Evolutionary conservation across 2,329 filamentous ascomycete species (phyloP), one percentile per base, ranked within the genome.

Genomic region (Dryadomyces quercivorus): DNA sequence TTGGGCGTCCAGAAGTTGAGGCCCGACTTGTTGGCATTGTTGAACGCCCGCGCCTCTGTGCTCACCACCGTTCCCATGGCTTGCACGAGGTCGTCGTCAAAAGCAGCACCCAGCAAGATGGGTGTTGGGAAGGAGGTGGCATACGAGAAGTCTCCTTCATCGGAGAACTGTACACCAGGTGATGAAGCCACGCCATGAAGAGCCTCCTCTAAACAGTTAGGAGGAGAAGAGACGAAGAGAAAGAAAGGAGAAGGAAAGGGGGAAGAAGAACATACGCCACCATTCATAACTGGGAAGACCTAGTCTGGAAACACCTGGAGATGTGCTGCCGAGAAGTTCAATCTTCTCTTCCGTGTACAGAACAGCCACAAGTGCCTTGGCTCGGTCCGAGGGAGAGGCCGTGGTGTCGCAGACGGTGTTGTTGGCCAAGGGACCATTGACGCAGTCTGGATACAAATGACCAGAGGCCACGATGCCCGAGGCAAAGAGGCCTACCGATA

Each of bases 1-100:
- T 85, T 85, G 0, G 83, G 82, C 0, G 82, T 81, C 76, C 79
- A 84, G 61, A 72, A 81, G 62, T 82, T 73, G 5, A 80, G 64
- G 0, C 65, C 65, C 5, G 65, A 62, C 12, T 59, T 57, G 10
- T 62, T 63, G 18, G 50, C 60, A 51, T 68, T 68, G 57, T 60
- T 61, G 21, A 63, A 68, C 2, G 66, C 65, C 31, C 65, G 61
- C 16, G 64, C 64, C 51, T 68, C 66, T 6, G 60, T 64, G 47
- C 66, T 63, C 15, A 67, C 50, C 1, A 54, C 46, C 3, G 52
- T 52, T 2, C 53, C 59, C 8, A 68, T 59, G 1, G 52, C 40
- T 36, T 63, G 57, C 5, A 67, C 60, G 10, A 67, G 58, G 16
- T 61, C 60, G 22, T 67, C 65, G 54, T 68, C 65, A 54, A 68